These are phyloP conservation scores for Begonia masoniana DNA, from an alignment of 306 rosid species.

Conservation along the genomic window DNA sequence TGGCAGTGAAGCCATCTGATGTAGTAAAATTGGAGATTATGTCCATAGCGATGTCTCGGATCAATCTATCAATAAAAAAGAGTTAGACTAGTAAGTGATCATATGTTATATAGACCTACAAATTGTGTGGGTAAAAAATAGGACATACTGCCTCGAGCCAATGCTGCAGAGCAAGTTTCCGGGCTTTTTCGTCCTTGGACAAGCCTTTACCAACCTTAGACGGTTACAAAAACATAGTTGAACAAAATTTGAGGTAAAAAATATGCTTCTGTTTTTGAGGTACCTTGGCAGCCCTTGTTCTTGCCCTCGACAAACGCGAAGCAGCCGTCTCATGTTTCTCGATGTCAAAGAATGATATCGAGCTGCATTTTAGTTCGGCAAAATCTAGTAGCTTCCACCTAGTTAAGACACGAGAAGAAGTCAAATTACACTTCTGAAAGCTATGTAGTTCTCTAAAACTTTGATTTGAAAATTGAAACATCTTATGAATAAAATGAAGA, in stretches of 20 bases:
- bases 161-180: constrained; percentile 81
- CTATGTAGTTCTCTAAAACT: background rate
- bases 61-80: constrained; percentile 44
- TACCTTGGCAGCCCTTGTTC: constrained; percentile 79
- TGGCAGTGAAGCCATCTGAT: constrained; percentile 70
- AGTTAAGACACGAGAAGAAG: too few relatives aligned
- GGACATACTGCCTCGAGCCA: constrained; percentile 91
- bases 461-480: background rate
- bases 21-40: constrained; percentile 82
- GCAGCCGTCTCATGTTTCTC: constrained; percentile 56
- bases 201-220: constrained; percentile 78
- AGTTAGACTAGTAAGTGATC: constrained; percentile 5
- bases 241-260: constrained; percentile 1
- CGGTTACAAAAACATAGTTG: constrained; percentile 6
- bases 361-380: constrained; percentile 68
- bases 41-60: constrained; percentile 94
- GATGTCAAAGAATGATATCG: constrained; percentile 78
- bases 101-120: background rate
- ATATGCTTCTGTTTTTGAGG: constrained; percentile 2
- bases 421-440: too few relatives aligned
- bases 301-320: constrained; percentile 78
- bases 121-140: background rate
- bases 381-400: constrained; percentile 89
- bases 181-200: constrained; percentile 67
- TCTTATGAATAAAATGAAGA: constrained; percentile 3